These are phyloP conservation scores for Solanum virginianum DNA, from an alignment of 257 asterid species.

Conservation along the genomic window DNA sequence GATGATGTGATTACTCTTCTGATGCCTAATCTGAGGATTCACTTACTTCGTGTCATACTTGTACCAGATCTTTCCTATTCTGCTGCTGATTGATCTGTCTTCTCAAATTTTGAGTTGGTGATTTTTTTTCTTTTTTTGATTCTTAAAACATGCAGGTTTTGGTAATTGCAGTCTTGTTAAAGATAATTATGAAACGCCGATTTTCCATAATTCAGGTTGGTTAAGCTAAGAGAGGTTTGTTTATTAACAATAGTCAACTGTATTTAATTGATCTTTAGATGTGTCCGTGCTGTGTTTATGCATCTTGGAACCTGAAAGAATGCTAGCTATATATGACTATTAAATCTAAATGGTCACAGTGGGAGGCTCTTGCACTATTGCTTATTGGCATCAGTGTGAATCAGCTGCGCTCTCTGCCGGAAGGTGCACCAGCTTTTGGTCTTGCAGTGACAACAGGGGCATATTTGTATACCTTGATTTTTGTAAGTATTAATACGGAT, in stretches of 20 bases:
- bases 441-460: conserved; percentile 83
- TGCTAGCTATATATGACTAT: neutral
- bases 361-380: conserved; percentile 99
- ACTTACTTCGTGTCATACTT: neutral
- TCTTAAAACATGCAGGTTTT: conserved; percentile 53
- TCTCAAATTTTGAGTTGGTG: neutral
- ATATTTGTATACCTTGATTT: conserved; percentile 70
- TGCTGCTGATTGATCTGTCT: neutral
- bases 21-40: neutral
- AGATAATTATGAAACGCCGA: conserved; percentile 76
- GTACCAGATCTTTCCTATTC: neutral
- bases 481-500: conserved; percentile 50
- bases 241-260: neutral
- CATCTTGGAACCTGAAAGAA: neutral
- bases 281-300: neutral
- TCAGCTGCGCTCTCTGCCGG: conserved; percentile 85
- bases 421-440: conserved; percentile 65
- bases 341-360: conserved; percentile 28
- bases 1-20: neutral
- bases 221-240: neutral
- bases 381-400: conserved; percentile 92
- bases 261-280: neutral
- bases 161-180: conserved; percentile 89
- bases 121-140: neutral
- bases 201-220: conserved; percentile 93